Percentiles rank a stretch among this genome's conserved stretches.
phyloP scores from a whole-genome alignment of 805 yeast genomes.

The Ogataea trehalophila region DNA sequence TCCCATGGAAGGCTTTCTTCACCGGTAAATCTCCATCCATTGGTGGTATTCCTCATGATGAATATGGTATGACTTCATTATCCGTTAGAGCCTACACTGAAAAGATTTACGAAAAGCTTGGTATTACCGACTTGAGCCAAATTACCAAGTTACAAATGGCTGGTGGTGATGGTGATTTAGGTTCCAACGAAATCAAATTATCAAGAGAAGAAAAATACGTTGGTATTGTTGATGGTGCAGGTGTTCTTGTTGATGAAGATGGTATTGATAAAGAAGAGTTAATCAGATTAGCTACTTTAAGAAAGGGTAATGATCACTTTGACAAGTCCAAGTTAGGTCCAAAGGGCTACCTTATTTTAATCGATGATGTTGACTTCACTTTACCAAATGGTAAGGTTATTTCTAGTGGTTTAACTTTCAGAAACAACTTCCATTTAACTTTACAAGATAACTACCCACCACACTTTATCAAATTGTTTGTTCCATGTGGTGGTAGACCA shows the following conservation, averaged over 20 bases:
- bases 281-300: conserved; percentile 66
- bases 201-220: conserved; percentile 81
- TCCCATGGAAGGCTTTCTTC: conserved; percentile 88
- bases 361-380: conserved; percentile 75
- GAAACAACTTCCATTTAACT: conserved; percentile 84
- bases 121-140: conserved; percentile 47
- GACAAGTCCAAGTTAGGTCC: conserved; percentile 62
- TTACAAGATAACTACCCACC: conserved; percentile 54
- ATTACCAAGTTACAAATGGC: conserved; percentile 91
- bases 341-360: conserved; percentile 76
- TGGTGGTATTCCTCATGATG: conserved; percentile 98
- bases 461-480: conserved; percentile 73
- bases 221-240: conserved; percentile 92
- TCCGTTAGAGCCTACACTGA: conserved; percentile 90
- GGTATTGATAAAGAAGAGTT: conserved; percentile 83
- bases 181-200: conserved; percentile 88
- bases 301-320: conserved; percentile 69
- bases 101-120: conserved; percentile 76
- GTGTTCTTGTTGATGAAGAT: conserved; percentile 87
- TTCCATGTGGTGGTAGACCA: conserved; percentile 99
- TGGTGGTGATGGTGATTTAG: conserved; percentile 98
- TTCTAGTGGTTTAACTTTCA: conserved; percentile 80
- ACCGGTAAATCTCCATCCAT: conserved; percentile 89
- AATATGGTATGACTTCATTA: conserved; percentile 94
- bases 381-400: conserved; percentile 76